Evolutionary conservation across 371 early-diverging fungal genomes (phyloP).

Genomic region (Sporodiniella umbellata): DNA sequence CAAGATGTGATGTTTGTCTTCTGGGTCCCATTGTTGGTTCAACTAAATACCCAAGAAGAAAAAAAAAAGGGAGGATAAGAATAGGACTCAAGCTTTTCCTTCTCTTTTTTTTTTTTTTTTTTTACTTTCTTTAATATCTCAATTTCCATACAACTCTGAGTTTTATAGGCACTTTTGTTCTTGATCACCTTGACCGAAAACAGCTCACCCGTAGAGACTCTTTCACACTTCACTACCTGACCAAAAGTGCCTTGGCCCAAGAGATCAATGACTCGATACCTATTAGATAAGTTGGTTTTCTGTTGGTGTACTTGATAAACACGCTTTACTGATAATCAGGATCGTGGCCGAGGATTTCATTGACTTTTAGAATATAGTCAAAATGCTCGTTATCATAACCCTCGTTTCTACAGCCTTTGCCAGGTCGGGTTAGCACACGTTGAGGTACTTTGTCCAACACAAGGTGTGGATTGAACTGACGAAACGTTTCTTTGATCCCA

Average conservation of each 20-base stretch:
- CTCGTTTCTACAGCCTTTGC: constrained; percentile 83
- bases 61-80: too few relatives aligned
- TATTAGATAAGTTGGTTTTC: constrained; percentile 23
- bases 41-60: constrained; percentile 40
- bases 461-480: constrained; percentile 69
- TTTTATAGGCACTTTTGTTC: constrained; percentile 90
- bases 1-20: constrained; percentile 83
- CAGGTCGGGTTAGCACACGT: constrained; percentile 90
- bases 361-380: constrained; percentile 94
- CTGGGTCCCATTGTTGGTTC: constrained; percentile 72
- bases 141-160: constrained; percentile 95
- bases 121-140: constrained; percentile 79
- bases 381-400: constrained; percentile 91
- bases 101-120: background rate
- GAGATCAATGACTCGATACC: constrained; percentile 84
- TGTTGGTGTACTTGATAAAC: too few relatives aligned
- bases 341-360: constrained; percentile 84
- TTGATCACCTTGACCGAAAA: constrained; percentile 98
- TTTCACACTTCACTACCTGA: constrained; percentile 94
- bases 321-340: constrained; percentile 67
- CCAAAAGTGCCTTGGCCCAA: constrained; percentile 98
- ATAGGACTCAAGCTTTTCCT: background rate
- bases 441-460: constrained; percentile 78
- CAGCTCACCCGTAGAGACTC: constrained; percentile 77
- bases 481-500: constrained; percentile 74